Evolutionary conservation across 2,329 filamentous ascomycete genomes (phyloP), one percentile per base, ranked within the genome.

Genomic region (Verticillium nonalfalfae): DNA sequence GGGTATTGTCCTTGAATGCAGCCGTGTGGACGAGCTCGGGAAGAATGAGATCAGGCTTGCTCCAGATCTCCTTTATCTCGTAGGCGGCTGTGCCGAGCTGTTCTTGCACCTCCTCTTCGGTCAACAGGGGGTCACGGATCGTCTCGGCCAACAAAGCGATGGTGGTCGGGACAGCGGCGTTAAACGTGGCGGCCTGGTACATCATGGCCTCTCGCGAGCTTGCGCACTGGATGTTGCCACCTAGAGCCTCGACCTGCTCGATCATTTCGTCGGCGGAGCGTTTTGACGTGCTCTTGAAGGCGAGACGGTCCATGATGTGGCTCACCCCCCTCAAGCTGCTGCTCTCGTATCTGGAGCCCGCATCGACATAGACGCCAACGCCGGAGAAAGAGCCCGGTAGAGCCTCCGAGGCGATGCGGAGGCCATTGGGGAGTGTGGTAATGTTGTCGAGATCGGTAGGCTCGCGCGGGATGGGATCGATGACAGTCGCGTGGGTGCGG

Each of bases 121-220:
- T 96, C 67, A 98, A 89, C 60, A 83, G 75, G 6, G 95, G 92
- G 67, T 96, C 85, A 62, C 92, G 89, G 65, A 99, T 96, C 36
- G 95, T 98, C 75, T 99, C 95, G 62, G 95, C 94, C 50, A 99
- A 85, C 18, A 99, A 78, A 35, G 83, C 91, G 31, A 96, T 85
- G 13, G 94, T 92, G 9, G 86, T 86, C 7, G 91, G 88, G 9
- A 99, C 93, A 18, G 92, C 89, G 33, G 89, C 89, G 79, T 99
- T 99, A 85, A 99, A 99, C 35, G 93, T 97, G 33, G 95, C 95
- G 1, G 93, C 91, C 76, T 99, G 95, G 80, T 99, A 99, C 95
- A 99, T 99, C 78, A 99, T 85, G 61, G 92, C 92, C 77, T 99
- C 95, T 66, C 95, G 85, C 1, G 93, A 96, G 1, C 93, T 97